Evolutionary conservation across 441 rosid genomes (phyloP).

Genomic region (Melastoma candidum): DNA sequence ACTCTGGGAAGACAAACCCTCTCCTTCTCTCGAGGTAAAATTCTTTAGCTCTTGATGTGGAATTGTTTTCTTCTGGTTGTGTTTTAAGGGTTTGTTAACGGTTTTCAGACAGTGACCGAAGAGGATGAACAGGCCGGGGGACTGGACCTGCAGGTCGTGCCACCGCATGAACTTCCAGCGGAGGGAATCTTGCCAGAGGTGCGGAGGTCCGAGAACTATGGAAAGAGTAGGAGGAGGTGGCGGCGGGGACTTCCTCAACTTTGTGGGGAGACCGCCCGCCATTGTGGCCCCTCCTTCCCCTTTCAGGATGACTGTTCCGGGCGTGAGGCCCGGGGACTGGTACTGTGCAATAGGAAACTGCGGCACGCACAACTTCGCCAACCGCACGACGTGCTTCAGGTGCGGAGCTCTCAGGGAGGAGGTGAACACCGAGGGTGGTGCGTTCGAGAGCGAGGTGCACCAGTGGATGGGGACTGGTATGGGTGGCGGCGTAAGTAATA

Average conservation of each 20-base stretch:
- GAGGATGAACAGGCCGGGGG: conserved; percentile 10
- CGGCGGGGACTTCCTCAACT: too few relatives aligned
- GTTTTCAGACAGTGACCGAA: too few relatives aligned
- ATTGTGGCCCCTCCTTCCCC: too few relatives aligned
- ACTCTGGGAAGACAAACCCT: too few relatives aligned
- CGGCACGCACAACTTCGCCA: conserved; percentile 16
- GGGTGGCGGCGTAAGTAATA: neutral
- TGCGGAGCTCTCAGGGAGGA: conserved; percentile 14
- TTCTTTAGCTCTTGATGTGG: too few relatives aligned
- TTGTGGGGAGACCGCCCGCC: too few relatives aligned
- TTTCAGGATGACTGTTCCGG: neutral
- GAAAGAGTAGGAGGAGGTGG: too few relatives aligned
- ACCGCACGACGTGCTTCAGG: conserved; percentile 18
- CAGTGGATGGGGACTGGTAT: conserved; percentile 5
- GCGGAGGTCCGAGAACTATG: neutral
- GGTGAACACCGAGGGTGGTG: neutral
- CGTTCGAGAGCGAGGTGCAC: neutral
- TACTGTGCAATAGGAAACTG: conserved; percentile 10
- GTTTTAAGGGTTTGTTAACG: too few relatives aligned
- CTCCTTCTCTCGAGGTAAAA: too few relatives aligned
- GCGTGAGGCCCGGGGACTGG: conserved; percentile 16
- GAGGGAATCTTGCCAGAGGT: conserved; percentile 4
- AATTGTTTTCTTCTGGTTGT: too few relatives aligned
- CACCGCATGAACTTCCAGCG: conserved; percentile 7
- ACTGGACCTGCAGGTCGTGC: conserved; percentile 11